Base-by-base conservation (phyloP, 352 stramenopile genomes). In the Pythium folliculosum region DNA sequence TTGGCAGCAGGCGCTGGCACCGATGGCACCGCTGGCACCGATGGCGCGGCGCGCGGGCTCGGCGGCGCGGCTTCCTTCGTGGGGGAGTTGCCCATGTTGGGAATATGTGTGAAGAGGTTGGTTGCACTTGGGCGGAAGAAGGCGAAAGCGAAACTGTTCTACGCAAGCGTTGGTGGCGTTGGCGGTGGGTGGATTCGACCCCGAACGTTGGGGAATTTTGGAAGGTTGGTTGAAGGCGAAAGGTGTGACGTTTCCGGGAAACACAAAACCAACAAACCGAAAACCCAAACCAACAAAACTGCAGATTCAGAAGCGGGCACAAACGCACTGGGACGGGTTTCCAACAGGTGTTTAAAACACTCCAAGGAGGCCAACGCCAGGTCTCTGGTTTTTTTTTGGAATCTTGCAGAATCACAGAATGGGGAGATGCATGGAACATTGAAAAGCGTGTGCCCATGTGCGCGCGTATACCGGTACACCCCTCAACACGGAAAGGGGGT, bases 41-140 rank as follows among this genome's bases (percentile, higher is more conserved):
- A 10, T 43, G 58, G 58, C 43, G 45, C 22, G 6, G 56, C 38
- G 13, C 49, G 60, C 25, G 51, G n/a, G 48, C 48, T 54, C 19
- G 23, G 48, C 32, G 21, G 47, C 14, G 32, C 51, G 25, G 30
- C 37, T 56, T 67, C 66, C 38, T 65, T 72, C 7, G 66, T 72
- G 10, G 66, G 45, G 13, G 66, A 59, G 52, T 72, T 72, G 58
- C 66, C 66, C 66, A 72, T 72, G 52, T 47, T 21, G 14, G 40
- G 40, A 16, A 5, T 47, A 47, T 47, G 17, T 47, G 17, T 47
- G 47, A 63, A 44, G 32, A 10, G 2, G 0, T 32, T 9, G 44
- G 43, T 30, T 16, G 45, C 45, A n/a, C 43, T 7, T 55, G 22
- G 25, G 30, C 32, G 48, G 12, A 9, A 45, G 21, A 53, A 45